Percentiles rank a stretch among this genome's conserved stretches.
These are phyloP conservation scores for Malassezia pachydermatis DNA, from an alignment of 1,284 basidiomycete species.

Conservation along the genomic window DNA sequence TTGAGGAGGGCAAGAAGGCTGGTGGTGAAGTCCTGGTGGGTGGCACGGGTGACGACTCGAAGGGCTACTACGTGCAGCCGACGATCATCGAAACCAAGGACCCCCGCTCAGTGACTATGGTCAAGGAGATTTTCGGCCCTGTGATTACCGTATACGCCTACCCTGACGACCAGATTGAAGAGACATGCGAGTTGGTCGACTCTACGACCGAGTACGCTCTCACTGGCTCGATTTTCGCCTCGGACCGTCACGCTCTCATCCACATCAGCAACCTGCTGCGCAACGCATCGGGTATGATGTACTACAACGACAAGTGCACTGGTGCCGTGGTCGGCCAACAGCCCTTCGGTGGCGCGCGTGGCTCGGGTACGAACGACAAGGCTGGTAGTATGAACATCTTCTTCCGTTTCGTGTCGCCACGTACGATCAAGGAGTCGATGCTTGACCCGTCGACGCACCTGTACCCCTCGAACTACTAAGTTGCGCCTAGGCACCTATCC, in stretches of 20 bases:
- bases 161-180: slow-evolving; percentile 58
- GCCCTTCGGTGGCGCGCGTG: slow-evolving; percentile 88
- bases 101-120: slow-evolving; percentile 79
- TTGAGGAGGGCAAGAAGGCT: slow-evolving; percentile 74
- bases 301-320: slow-evolving; percentile 59
- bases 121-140: slow-evolving; percentile 93
- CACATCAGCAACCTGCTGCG: slow-evolving; percentile 43
- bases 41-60: slow-evolving; percentile 72
- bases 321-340: slow-evolving; percentile 71
- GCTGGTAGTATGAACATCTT: slow-evolving; percentile 75
- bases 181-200: slow-evolving; percentile 79
- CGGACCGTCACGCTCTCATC: slow-evolving; percentile 42
- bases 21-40: slow-evolving; percentile 82
- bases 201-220: slow-evolving; percentile 77
- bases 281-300: slow-evolving; percentile 46
- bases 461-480: slow-evolving; percentile 41
- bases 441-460: slow-evolving; percentile 33
- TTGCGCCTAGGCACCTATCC: background rate
- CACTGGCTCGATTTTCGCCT: slow-evolving; percentile 44
- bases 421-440: slow-evolving; percentile 86
- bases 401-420: slow-evolving; percentile 55
- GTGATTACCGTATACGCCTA: slow-evolving; percentile 66
- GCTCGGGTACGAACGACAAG: slow-evolving; percentile 95
- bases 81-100: slow-evolving; percentile 91
- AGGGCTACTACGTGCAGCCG: slow-evolving; percentile 85